A percentile compares a stretch with the other conserved stretches of the same genome.
phyloP scores from a whole-genome alignment of 2,329 filamentous ascomycete species.

The Endocalyx cinctus region DNA sequence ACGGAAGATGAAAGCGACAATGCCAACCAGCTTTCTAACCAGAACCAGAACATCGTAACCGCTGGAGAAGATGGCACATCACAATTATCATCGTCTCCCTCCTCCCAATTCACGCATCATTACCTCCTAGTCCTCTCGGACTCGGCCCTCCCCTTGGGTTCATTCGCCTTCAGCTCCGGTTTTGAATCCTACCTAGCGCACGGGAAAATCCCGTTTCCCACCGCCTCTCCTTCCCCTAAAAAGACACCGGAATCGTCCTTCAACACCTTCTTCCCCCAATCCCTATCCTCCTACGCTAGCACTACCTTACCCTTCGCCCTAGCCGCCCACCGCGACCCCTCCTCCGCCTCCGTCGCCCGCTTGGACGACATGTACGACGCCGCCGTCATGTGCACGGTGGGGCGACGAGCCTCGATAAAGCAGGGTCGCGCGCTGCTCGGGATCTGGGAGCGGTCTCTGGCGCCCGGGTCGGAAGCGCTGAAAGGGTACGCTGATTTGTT shows the following conservation, averaged over 20 bases:
- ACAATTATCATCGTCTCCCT: conserved; percentile 15
- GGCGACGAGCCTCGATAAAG: conserved; percentile 66
- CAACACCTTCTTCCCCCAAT: conserved; percentile 63
- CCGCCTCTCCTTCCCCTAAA: conserved; percentile 1
- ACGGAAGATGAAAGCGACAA: conserved; percentile 1
- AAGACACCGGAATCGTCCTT: conserved; percentile 42
- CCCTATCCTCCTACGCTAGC: conserved; percentile 65
- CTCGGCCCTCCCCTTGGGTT: conserved; percentile 75
- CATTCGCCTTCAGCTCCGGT: conserved; percentile 82
- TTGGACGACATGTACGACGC: conserved; percentile 77
- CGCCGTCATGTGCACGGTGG: conserved; percentile 72
- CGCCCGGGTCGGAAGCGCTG: conserved; percentile 24
- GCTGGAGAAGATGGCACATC: no score
- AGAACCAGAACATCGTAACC: no score
- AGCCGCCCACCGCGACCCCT: conserved; percentile 54
- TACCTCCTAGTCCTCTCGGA: conserved; percentile 74
- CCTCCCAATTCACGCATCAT: conserved; percentile 54
- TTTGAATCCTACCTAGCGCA: conserved; percentile 80
- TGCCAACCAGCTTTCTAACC: conserved; percentile 6
- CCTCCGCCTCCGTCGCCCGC: conserved; percentile 38
- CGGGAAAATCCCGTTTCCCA: conserved; percentile 30
- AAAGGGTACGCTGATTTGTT: conserved; percentile 15
- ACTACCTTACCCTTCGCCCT: conserved; percentile 73
- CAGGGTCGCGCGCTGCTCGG: conserved; percentile 71
- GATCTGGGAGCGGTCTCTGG: conserved; percentile 72